Base-by-base conservation (phyloP, 306 rosid genomes). In the Corylus heterophylla region DNA sequence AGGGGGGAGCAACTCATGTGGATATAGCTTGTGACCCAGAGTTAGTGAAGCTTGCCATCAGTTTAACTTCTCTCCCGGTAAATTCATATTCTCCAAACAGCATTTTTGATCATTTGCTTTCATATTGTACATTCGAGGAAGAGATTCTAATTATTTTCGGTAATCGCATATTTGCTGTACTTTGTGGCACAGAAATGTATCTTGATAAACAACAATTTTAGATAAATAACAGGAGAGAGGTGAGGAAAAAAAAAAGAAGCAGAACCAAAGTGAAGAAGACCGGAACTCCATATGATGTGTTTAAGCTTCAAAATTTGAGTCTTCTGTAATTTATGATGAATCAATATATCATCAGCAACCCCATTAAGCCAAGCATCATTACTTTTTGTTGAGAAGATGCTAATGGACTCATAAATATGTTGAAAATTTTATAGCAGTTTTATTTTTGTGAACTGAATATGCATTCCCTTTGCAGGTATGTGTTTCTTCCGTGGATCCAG, bases 1-100 rank as follows among this genome's bases (percentile, higher is more conserved):
- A 92, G 97, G 98, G 97, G 18, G 98, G 97, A 86, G 97, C 98
- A 72, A 94, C 97, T 84, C 98, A 92, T 54, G 97, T 94, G 80
- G 98, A 94, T 84, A 94, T 92, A 87, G 97, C 98, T 61, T 92
- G 97, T 80, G 97, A 94, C 74, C 93, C 97, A 0, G 97, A 89
- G 83, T 83, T 94, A 87, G 98, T 94, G 87, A 91, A 88, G 83
- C 92, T 94, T 75, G 97, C 97, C 37, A 81, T 87, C 63, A 85
- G 89, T 77, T 87, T 94, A 88, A 94, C 97, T 85, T 86, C 93
- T 86, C 87, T 89, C 89, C 97, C 97, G 81, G 97, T 90, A 90
- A 63, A 61, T 39, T 78, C 73, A 13, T 31, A 37, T 44, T 73
- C 70, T 27, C 81, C 77, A 54, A 0, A 18, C 22, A 37, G 8